phyloP scores from a whole-genome alignment of 768 basidiomycete genomes.

The Tremella yokohamensis region DNA sequence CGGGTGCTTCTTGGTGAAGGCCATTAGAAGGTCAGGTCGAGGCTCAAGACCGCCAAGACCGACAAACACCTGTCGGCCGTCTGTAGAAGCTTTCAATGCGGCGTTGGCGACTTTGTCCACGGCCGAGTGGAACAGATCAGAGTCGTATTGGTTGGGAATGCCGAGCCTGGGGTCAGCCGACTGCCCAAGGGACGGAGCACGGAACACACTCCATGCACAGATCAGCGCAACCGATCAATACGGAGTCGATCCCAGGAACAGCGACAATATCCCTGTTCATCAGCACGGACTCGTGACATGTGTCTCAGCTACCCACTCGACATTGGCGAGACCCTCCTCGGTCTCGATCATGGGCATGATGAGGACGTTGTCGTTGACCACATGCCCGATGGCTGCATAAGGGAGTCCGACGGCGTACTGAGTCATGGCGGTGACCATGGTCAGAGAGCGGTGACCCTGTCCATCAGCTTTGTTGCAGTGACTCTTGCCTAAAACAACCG shows the following conservation, averaged over 20 bases:
- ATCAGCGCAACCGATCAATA: conserved; percentile 28
- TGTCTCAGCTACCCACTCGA: conserved; percentile 18
- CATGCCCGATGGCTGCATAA: conserved; percentile 18
- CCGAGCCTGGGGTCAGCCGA: conserved; percentile 14
- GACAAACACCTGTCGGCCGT: conserved; percentile 18
- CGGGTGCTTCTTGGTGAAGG: conserved; percentile 15
- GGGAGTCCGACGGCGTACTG: conserved; percentile 20
- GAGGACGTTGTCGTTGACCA: conserved; percentile 22
- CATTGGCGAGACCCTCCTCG: conserved; percentile 22
- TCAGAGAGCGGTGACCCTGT: conserved; percentile 24
- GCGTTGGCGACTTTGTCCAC: conserved; percentile 23
- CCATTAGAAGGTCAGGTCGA: conserved; percentile 19
- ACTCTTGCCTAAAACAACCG: neutral
- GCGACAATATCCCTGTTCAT: conserved; percentile 23
- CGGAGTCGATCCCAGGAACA: conserved; percentile 18
- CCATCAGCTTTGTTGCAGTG: conserved; percentile 3
- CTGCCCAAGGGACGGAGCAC: neutral
- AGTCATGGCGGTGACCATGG: conserved; percentile 29
- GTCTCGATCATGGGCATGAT: conserved; percentile 34
- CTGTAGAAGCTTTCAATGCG: conserved; percentile 7
- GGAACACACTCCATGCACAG: conserved; percentile 25
- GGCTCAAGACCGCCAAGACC: conserved; percentile 26
- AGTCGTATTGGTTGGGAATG: conserved; percentile 26
- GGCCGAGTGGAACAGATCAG: conserved; percentile 16
- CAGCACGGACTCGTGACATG: neutral